phyloP scores from a whole-genome alignment of 2,329 filamentous ascomycete genomes.

The Ustilaginoidea virens region DNA sequence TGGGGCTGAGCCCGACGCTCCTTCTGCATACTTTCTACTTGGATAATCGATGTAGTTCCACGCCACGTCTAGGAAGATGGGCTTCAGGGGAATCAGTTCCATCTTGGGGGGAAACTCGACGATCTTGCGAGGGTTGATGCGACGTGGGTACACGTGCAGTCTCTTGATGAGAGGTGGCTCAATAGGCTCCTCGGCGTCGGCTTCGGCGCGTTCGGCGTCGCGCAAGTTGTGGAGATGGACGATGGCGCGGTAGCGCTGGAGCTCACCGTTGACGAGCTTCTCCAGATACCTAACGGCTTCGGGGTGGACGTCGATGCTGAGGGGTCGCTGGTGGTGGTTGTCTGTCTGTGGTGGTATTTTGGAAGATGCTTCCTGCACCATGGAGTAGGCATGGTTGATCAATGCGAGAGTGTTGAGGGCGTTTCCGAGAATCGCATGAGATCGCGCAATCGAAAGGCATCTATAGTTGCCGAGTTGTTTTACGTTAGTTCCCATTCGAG shows the following conservation, averaged over 20 bases:
- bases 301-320: constrained; percentile 51
- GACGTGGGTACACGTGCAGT: constrained; percentile 60
- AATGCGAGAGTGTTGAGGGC: constrained; percentile 74
- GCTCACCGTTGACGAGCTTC: constrained; percentile 49
- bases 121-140: constrained; percentile 62
- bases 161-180: constrained; percentile 52
- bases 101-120: constrained; percentile 79
- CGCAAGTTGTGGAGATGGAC: constrained; percentile 63
- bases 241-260: constrained; percentile 70
- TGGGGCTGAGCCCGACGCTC: neutral
- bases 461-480: constrained; percentile 27
- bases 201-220: constrained; percentile 31
- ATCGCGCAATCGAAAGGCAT: constrained; percentile 71
- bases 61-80: constrained; percentile 86
- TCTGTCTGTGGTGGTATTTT: constrained; percentile 26
- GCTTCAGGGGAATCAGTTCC: constrained; percentile 77
- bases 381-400: constrained; percentile 53
- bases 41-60: constrained; percentile 98
- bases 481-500: too few relatives aligned
- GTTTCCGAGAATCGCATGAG: constrained; percentile 60
- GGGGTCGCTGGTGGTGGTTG: constrained; percentile 20
- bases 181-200: constrained; percentile 14
- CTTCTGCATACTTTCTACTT: constrained; percentile 27
- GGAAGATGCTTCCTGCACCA: constrained; percentile 38
- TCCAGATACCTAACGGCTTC: constrained; percentile 43